Conservation (phyloP, 345 rosid genomes). For the Anastatica hierochuntica region DNA sequence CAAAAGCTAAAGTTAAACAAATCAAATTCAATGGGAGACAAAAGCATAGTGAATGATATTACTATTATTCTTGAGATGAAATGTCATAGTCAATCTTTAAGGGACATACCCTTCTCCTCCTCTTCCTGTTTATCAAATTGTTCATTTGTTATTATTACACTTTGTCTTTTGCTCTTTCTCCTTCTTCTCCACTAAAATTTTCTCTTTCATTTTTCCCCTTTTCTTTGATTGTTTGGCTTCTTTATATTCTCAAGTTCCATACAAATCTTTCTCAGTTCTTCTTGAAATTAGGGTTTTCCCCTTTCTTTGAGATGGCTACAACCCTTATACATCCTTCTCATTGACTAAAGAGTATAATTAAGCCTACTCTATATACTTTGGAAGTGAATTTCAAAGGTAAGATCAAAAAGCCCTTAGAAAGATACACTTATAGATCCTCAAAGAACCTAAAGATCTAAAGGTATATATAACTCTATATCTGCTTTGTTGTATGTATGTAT, state of each 20-base stretch:
- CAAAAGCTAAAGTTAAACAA: constrained; percentile 14
- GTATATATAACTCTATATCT: not conserved
- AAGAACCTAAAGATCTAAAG: constrained; percentile 22
- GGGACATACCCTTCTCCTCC: constrained; percentile 31
- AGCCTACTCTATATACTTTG: constrained; percentile 27
- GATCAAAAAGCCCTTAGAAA: constrained; percentile 24
- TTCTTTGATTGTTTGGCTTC: constrained; percentile 23
- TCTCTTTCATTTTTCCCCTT: constrained; percentile 3
- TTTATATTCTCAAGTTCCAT: constrained; percentile 21
- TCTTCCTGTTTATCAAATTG: constrained; percentile 41
- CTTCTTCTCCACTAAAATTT: constrained; percentile 23
- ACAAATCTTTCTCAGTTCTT: constrained; percentile 21
- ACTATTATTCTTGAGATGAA: constrained; percentile 56
- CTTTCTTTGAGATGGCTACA: constrained; percentile 11
- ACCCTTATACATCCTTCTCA: constrained; percentile 19
- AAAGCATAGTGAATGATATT: constrained; percentile 33
- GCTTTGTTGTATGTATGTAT: not conserved
- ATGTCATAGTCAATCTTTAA: constrained; percentile 62
- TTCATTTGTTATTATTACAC: constrained; percentile 33
- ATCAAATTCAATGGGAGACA: constrained; percentile 36
- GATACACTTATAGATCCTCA: constrained; percentile 20
- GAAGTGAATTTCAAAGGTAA: constrained; percentile 18
- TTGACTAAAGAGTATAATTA: constrained; percentile 26
- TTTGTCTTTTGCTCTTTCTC: constrained; percentile 67
- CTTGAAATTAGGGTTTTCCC: constrained; percentile 26